These are phyloP conservation scores for Aspergillus caelatus DNA, from an alignment of 2,329 filamentous ascomycete species.

Conservation along the genomic window DNA sequence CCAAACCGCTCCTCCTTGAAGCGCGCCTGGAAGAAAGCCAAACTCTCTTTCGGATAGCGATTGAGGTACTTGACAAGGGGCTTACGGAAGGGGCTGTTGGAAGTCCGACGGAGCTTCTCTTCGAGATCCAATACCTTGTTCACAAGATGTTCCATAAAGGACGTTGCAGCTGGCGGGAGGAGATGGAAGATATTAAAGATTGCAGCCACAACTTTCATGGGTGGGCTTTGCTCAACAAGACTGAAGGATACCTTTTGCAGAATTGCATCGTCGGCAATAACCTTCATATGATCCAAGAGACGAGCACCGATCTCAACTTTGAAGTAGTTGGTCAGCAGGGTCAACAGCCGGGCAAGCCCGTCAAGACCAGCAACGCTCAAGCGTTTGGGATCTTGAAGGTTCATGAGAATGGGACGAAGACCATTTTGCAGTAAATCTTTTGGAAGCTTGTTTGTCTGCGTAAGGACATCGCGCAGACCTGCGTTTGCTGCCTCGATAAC, in stretches of 20 bases:
- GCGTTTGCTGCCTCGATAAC: constrained; percentile 94
- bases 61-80: constrained; percentile 93
- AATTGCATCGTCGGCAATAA: constrained; percentile 77
- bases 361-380: constrained; percentile 87
- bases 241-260: constrained; percentile 93
- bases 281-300: constrained; percentile 90
- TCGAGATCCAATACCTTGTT: constrained; percentile 90
- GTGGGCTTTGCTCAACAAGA: constrained; percentile 86
- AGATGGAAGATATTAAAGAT: constrained; percentile 97
- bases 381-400: constrained; percentile 89
- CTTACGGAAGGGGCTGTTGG: constrained; percentile 86
- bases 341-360: constrained; percentile 84
- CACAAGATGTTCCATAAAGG: constrained; percentile 87
- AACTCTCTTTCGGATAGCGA: constrained; percentile 86
- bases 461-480: constrained; percentile 83
- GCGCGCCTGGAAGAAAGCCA: constrained; percentile 75
- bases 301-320: constrained; percentile 96
- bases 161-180: constrained; percentile 84
- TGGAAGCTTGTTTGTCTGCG: constrained; percentile 85
- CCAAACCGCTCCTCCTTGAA: constrained; percentile 86
- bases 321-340: constrained; percentile 95
- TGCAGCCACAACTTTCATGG: constrained; percentile 92
- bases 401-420: constrained; percentile 91
- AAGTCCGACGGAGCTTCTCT: constrained; percentile 78
- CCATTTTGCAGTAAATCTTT: constrained; percentile 96